phyloP scores from a whole-genome alignment of 768 basidiomycete species.

The Suillus bovinus region DNA sequence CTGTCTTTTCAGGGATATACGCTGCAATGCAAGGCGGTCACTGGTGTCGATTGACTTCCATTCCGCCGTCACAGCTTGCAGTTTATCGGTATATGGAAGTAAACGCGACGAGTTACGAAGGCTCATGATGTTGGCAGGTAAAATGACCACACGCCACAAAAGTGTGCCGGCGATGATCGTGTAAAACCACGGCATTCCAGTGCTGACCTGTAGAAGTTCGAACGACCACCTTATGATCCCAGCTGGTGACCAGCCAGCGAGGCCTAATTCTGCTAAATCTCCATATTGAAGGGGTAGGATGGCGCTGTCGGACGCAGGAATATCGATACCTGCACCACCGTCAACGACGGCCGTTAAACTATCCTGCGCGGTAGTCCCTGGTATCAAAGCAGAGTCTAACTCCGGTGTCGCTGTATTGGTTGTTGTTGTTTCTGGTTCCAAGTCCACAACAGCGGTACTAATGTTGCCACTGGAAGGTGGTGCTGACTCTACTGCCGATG shows the following conservation, averaged over 20 bases:
- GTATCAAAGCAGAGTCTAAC: neutral
- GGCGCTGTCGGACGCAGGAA: slow-evolving; percentile 26
- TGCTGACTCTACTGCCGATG: slow-evolving; percentile 10
- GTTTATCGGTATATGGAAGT: slow-evolving; percentile 41
- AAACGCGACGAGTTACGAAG: slow-evolving; percentile 53
- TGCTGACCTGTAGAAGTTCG: slow-evolving; percentile 67
- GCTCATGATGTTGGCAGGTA: slow-evolving; percentile 61
- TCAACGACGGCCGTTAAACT: neutral
- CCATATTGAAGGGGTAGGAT: slow-evolving; percentile 64
- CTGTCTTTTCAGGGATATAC: slow-evolving; percentile 45
- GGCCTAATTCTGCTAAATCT: slow-evolving; percentile 68
- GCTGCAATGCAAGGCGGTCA: slow-evolving; percentile 44
- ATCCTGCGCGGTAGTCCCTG: slow-evolving; percentile 4
- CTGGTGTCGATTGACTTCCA: slow-evolving; percentile 40
- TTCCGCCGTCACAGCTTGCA: slow-evolving; percentile 54
- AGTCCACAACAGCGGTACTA: neutral
- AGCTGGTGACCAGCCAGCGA: slow-evolving; percentile 62
- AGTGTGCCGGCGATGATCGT: slow-evolving; percentile 70
- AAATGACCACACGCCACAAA: slow-evolving; percentile 56
- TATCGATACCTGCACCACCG: slow-evolving; percentile 10
- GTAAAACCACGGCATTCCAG: slow-evolving; percentile 82
- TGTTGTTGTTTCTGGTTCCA: neutral
- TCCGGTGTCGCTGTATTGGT: neutral
- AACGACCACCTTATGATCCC: slow-evolving; percentile 63
- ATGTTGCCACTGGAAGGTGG: neutral